Evolutionary conservation across 179 eudicot species (phyloP).

Genomic region (Spinacia oleracea): DNA sequence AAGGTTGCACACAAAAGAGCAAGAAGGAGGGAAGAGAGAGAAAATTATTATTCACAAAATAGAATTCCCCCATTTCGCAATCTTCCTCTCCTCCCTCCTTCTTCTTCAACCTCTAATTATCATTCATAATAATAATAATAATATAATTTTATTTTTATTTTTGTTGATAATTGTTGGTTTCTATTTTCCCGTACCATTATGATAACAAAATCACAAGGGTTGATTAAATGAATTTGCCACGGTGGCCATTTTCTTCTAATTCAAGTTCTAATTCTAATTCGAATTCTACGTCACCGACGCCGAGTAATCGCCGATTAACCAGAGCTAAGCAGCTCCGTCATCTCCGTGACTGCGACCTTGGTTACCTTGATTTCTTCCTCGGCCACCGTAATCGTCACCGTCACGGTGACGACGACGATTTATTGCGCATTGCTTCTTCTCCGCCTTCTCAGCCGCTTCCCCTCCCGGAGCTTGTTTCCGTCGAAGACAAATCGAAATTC

Average conservation of each 20-base stretch:
- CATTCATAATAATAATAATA: not conserved
- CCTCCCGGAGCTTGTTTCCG: constrained; percentile 37
- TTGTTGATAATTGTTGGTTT: not conserved
- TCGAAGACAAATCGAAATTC: constrained; percentile 21
- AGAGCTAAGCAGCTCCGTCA: constrained; percentile 59
- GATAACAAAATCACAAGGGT: not conserved
- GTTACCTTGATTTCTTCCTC: constrained; percentile 33
- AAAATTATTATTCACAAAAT: not conserved
- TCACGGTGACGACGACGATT: constrained; percentile 6
- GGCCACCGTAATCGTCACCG: not conserved
- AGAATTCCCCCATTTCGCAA: not conserved
- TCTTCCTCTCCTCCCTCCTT: not conserved
- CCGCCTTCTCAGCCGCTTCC: constrained; percentile 71
- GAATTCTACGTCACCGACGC: constrained; percentile 23
- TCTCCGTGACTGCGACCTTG: constrained; percentile 39
- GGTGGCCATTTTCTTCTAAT: constrained; percentile 30
- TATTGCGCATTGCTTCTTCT: constrained; percentile 23
- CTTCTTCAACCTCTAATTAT: not conserved
- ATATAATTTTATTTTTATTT: not conserved
- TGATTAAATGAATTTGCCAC: constrained; percentile 38
- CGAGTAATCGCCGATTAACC: constrained; percentile 40
- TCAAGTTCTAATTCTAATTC: constrained; percentile 29
- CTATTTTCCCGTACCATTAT: constrained; percentile 32
- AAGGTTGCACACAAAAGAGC: not conserved
- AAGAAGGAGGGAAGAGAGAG: not conserved